These are phyloP conservation scores for Penicillium expansum DNA, from an alignment of 2,329 filamentous ascomycete species.

Conservation along the genomic window DNA sequence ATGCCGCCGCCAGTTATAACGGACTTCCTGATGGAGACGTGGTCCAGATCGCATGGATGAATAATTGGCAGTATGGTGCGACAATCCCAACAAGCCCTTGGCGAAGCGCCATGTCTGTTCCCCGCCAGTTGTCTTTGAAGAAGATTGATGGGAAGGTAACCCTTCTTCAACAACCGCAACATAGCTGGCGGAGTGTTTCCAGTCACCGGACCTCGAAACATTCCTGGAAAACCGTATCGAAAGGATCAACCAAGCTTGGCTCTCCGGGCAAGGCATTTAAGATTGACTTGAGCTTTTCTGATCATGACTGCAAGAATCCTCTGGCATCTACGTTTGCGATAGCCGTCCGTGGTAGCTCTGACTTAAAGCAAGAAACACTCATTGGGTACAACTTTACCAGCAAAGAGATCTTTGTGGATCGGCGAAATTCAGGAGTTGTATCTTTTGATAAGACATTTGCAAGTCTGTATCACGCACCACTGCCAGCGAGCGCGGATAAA, in stretches of 20 bases:
- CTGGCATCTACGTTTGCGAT: constrained; percentile 21
- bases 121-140: constrained; percentile 23
- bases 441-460: constrained; percentile 26
- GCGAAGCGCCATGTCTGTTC: constrained; percentile 30
- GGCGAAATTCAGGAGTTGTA: constrained; percentile 20
- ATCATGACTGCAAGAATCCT: not conserved
- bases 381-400: constrained; percentile 30
- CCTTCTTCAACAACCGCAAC: constrained; percentile 18
- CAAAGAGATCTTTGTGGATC: constrained; percentile 26
- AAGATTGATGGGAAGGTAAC: constrained; percentile 13
- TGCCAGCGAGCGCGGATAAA: constrained; percentile 16
- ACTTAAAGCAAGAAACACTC: constrained; percentile 22
- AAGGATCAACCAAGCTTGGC: constrained; percentile 16
- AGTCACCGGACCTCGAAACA: not conserved
- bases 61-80: constrained; percentile 31
- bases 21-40: constrained; percentile 20
- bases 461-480: constrained; percentile 19
- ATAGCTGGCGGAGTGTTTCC: constrained; percentile 9
- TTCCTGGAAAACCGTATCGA: constrained; percentile 6
- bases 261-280: constrained; percentile 19
- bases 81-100: constrained; percentile 26
- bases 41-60: constrained; percentile 30
- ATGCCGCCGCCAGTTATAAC: constrained; percentile 25
- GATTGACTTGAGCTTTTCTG: constrained; percentile 22
- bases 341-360: constrained; percentile 17